Evolutionary conservation across 2,329 filamentous ascomycete genomes (phyloP), one percentile per base, ranked within the genome.

Genomic region (Eurotiales sp.): DNA sequence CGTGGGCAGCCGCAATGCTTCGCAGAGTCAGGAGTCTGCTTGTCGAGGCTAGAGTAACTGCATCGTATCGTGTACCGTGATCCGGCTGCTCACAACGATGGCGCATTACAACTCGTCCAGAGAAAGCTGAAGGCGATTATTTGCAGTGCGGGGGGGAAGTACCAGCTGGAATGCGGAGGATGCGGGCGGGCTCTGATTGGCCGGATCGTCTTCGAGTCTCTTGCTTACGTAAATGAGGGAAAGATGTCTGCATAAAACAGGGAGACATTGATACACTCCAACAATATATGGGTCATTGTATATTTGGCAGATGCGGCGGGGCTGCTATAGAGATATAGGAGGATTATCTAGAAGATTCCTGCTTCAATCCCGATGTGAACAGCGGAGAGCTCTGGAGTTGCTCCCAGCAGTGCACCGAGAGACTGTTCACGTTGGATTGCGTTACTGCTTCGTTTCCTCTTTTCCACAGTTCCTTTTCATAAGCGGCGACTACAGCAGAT

Each of bases 391-490:
- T 40, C 36, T 53, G 34, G 15, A 53, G 51, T 29, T 53, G 23
- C 37, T 25, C 46, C 51, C 51, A 53, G 42, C 22, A 39, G 25
- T 53, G 46, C 2, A 53, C 29, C 2, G 40, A 43, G 29, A 53
- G 29, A 36, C 46, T 53, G 11, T 53, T 53, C 17, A 27, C 14
- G 32, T 50, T 29, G 36, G 46, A 50, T 29, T 30, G 41, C 2
- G 19, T n/a, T 5, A 53, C 51, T 23, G 51, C 51, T 29, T 53
- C 51, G 8, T 44, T 53, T 17, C 51, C 51, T 23, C 51, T 46
- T 14, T 22, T 22, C 45, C 51, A 53, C 15, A 53, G 8, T 15
- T 53, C 51, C 29, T 53, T 34, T 41, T 53, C 22, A 36, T 37
- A 53, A 40, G 29, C 46, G 8, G n/a, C 15, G 17, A 50, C 39